Conservation (phyloP, 2,329 filamentous ascomycete species). For the Metarhizium rileyi region DNA sequence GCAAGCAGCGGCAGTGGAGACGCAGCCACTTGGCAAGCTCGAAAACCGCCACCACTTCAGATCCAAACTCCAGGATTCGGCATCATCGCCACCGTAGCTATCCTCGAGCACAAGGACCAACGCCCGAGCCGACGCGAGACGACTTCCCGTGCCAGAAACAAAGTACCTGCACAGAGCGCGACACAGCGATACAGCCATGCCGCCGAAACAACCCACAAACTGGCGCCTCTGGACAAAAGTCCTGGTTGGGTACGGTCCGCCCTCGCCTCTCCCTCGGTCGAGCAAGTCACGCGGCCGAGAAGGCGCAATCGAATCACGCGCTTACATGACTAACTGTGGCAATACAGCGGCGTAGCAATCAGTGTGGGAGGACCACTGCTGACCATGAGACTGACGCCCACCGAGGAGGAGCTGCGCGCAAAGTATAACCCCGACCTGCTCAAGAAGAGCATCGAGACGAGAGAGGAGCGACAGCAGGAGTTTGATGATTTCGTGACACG, state of each 20-base stretch:
- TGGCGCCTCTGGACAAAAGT: conserved; percentile 60
- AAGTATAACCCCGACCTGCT: conserved; percentile 93
- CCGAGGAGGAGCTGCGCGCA: conserved; percentile 86
- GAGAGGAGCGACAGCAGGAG: conserved; percentile 67
- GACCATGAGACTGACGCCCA: conserved; percentile 69
- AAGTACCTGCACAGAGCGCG: neutral
- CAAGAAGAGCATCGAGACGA: conserved; percentile 71
- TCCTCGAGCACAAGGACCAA: neutral
- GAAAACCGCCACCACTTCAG: neutral
- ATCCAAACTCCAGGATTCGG: neutral
- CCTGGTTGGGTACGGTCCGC: conserved; percentile 46
- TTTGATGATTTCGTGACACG: conserved; percentile 80
- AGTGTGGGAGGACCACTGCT: conserved; percentile 79
- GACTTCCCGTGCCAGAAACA: neutral
- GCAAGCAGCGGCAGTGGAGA: neutral
- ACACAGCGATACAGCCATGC: conserved; percentile 15
- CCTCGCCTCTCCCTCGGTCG: neutral
- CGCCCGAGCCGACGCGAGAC: neutral
- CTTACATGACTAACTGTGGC: neutral
- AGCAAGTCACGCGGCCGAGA: neutral
- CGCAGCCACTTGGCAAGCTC: neutral
- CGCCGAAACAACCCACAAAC: conserved; percentile 38
- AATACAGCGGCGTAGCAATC: conserved; percentile 56
- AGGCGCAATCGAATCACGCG: too few species aligned
- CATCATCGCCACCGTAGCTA: neutral